Conservation (phyloP, 1,139 yeast genomes). For the Geotrichum siamense region DNA sequence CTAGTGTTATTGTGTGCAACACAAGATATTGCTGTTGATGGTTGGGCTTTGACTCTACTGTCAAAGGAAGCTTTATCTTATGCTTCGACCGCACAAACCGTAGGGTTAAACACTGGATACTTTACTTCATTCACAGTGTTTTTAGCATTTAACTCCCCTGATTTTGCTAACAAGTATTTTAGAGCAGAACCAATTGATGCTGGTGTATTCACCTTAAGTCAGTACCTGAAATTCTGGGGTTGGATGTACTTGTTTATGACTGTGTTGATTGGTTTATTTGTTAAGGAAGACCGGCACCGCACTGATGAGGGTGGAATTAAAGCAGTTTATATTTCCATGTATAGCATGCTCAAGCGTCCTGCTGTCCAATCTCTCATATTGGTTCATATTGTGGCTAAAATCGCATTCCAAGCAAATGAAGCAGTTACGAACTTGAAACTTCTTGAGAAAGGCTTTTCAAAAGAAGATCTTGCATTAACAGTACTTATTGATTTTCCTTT, state of each 20-base stretch:
- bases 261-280: constrained; percentile 44
- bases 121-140: constrained; percentile 87
- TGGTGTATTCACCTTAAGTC: constrained; percentile 68
- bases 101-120: constrained; percentile 90
- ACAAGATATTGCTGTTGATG: constrained; percentile 97
- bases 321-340: constrained; percentile 68
- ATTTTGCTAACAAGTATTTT: constrained; percentile 81
- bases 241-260: constrained; percentile 64
- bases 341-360: constrained; percentile 64
- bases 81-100: constrained; percentile 96
- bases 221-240: constrained; percentile 75
- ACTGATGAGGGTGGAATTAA: constrained; percentile 31
- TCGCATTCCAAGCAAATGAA: constrained; percentile 94
- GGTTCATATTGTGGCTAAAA: constrained; percentile 71
- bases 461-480: constrained; percentile 88
- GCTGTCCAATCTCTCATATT: constrained; percentile 69
- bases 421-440: constrained; percentile 89
- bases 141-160: constrained; percentile 83
- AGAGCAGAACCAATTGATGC: constrained; percentile 51
- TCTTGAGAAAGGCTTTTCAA: constrained; percentile 86
- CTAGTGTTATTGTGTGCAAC: constrained; percentile 90
- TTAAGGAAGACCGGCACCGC: constrained; percentile 38
- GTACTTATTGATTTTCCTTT: constrained; percentile 94
- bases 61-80: constrained; percentile 75
- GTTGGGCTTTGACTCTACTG: constrained; percentile 92